phyloP scores from a whole-genome alignment of 441 rosid species.

The Biscutella laevigata region DNA sequence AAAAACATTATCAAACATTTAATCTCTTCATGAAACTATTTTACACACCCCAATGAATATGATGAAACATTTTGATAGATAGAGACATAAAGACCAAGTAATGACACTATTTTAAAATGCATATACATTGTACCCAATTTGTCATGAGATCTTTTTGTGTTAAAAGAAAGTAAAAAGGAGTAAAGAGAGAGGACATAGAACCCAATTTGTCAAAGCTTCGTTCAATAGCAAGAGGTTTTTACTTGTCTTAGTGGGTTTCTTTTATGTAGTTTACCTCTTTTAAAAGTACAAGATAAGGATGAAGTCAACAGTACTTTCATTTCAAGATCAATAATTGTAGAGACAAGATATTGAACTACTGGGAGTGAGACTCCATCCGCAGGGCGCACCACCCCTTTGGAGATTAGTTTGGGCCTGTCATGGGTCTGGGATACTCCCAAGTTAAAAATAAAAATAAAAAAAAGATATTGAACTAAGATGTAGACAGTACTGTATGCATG shows the following conservation, averaged over 20 bases:
- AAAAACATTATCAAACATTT: constrained; percentile 3
- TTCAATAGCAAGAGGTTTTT: constrained; percentile 17
- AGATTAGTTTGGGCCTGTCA: too few relatives aligned
- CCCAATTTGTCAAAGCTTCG: constrained; percentile 21
- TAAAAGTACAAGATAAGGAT: constrained; percentile 25
- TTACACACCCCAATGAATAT: constrained; percentile 10
- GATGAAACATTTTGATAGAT: constrained; percentile 12
- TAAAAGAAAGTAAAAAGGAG: constrained; percentile 7
- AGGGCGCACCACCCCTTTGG: too few relatives aligned
- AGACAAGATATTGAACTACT: too few relatives aligned
- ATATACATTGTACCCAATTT: constrained; percentile 8
- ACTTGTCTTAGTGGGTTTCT: constrained; percentile 22
- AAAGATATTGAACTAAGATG: constrained; percentile 10
- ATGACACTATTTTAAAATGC: constrained; percentile 14
- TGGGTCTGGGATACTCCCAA: too few relatives aligned
- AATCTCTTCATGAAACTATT: constrained; percentile 15
- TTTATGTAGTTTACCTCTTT: constrained; percentile 15
- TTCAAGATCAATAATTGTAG: constrained; percentile 22
- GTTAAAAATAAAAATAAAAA: too few relatives aligned
- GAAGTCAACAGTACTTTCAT: constrained; percentile 19
- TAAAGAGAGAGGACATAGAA: constrained; percentile 18
- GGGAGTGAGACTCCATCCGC: too few relatives aligned
- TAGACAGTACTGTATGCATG: too few relatives aligned
- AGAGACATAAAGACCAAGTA: constrained; percentile 14
- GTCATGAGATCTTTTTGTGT: neutral